Conservation (phyloP, 345 rosid species). For the Gossypium thurberi region DNA sequence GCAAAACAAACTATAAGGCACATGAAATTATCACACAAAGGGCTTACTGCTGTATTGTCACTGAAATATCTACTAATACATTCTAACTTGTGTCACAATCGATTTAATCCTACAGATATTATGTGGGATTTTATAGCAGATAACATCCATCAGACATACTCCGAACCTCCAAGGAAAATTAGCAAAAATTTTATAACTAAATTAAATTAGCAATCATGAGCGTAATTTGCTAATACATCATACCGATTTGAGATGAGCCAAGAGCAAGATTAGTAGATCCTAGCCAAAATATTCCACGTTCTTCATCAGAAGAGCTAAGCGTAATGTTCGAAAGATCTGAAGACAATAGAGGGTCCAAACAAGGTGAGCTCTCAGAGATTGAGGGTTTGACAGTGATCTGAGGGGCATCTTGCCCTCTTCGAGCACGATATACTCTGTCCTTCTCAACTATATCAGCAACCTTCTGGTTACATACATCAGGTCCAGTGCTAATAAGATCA, state of each 20-base stretch:
- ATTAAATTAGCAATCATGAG: background rate
- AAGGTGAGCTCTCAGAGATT: slow-evolving; percentile 14
- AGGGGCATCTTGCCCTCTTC: slow-evolving; percentile 68
- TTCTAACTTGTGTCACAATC: background rate
- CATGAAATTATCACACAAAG: background rate
- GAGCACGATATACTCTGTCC: slow-evolving; percentile 70
- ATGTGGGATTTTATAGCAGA: background rate
- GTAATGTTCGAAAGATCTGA: slow-evolving; percentile 19
- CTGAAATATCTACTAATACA: background rate
- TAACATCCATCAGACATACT: background rate
- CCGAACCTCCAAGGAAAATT: background rate
- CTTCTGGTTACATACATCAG: slow-evolving; percentile 71
- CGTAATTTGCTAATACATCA: slow-evolving; percentile 3
- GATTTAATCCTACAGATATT: background rate
- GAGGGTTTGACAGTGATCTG: slow-evolving; percentile 43
- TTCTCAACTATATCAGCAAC: slow-evolving; percentile 84
- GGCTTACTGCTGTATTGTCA: background rate
- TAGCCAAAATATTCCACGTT: slow-evolving; percentile 45
- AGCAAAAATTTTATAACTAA: background rate
- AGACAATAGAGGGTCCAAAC: slow-evolving; percentile 16
- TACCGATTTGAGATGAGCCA: slow-evolving; percentile 51
- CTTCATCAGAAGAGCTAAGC: slow-evolving; percentile 22
- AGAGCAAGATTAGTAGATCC: slow-evolving; percentile 67
- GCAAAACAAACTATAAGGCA: slow-evolving; percentile 3
- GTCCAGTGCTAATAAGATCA: slow-evolving; percentile 64